Percentiles rank a stretch among this genome's conserved stretches.
phyloP scores from a whole-genome alignment of 257 asterid genomes.

The Rhazya stricta region DNA sequence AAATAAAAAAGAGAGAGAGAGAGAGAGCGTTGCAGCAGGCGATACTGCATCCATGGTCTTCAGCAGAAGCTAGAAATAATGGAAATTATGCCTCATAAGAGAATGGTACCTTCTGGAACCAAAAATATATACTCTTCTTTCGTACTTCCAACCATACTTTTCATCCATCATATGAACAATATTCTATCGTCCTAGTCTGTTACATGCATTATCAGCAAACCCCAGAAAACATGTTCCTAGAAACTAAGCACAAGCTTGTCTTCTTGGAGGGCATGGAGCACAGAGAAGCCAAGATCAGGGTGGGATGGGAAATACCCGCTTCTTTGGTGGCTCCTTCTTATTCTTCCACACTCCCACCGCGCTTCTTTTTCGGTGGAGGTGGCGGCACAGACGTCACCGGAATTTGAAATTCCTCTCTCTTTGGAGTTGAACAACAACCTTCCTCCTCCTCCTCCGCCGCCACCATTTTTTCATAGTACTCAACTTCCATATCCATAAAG shows the following conservation, averaged over 20 bases:
- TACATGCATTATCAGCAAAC: too few species aligned
- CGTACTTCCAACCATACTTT: too few species aligned
- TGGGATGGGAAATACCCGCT: constrained; percentile 42
- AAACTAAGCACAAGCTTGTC: constrained; percentile 42
- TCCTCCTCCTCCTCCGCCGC: constrained; percentile 28
- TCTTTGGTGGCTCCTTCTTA: constrained; percentile 30
- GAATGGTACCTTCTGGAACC: too few species aligned
- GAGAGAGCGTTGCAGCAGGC: too few species aligned
- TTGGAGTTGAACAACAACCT: constrained; percentile 48
- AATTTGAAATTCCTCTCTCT: constrained; percentile 24
- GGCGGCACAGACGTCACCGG: constrained; percentile 45
- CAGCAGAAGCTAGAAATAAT: too few species aligned
- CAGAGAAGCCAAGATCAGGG: constrained; percentile 47
- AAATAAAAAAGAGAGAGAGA: too few species aligned
- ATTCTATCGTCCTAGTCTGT: too few species aligned
- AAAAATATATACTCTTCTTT: too few species aligned
- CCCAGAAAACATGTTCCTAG: too few species aligned
- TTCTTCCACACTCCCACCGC: constrained; percentile 15
- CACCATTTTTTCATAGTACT: background rate
- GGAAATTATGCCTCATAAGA: too few species aligned
- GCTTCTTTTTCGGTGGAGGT: constrained; percentile 44
- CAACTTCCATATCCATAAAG: constrained; percentile 9
- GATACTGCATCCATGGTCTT: too few species aligned
- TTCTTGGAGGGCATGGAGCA: constrained; percentile 25
- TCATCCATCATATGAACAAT: too few species aligned